Percentiles rank a stretch among this genome's conserved stretches.
These are phyloP conservation scores for Colletotrichum salicis DNA, from an alignment of 2,329 filamentous ascomycete genomes.

Conservation along the genomic window DNA sequence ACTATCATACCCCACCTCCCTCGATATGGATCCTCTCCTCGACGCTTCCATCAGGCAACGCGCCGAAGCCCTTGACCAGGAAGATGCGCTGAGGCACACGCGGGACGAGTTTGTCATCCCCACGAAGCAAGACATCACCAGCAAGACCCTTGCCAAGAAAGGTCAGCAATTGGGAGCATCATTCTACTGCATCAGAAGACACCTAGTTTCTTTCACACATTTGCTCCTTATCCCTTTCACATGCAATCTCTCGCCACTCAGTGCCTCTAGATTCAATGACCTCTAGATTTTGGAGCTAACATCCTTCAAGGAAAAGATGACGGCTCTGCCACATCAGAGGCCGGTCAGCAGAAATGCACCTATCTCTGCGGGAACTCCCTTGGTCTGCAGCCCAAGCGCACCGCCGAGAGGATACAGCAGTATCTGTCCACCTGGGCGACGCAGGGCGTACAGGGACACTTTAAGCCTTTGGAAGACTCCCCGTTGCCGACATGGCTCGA, in stretches of 20 bases:
- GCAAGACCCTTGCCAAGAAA: conserved; percentile 41
- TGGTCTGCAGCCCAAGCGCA: conserved; percentile 77
- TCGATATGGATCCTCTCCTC: conserved; percentile 11
- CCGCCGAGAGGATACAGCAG: conserved; percentile 69
- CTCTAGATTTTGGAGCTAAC: conserved; percentile 31
- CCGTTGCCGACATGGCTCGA: conserved; percentile 77
- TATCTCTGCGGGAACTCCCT: conserved; percentile 94
- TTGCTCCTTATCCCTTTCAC: background rate
- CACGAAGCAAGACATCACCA: conserved; percentile 48
- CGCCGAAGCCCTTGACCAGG: conserved; percentile 56
- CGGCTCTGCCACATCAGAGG: background rate
- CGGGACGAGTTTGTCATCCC: conserved; percentile 79
- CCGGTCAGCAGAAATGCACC: conserved; percentile 57
- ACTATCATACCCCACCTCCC: background rate
- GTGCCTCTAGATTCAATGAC: background rate
- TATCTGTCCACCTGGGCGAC: conserved; percentile 83
- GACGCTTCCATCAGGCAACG: conserved; percentile 7
- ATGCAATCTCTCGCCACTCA: background rate
- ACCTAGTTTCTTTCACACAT: background rate
- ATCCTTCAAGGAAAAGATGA: conserved; percentile 7
- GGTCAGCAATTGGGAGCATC: conserved; percentile 25
- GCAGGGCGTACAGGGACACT: conserved; percentile 84
- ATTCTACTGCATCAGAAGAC: background rate
- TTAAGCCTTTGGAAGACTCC: conserved; percentile 73
- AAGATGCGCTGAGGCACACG: conserved; percentile 65